These are phyloP conservation scores for Echria macrotheca DNA, from an alignment of 495 filamentous ascomycete species.

Conservation along the genomic window DNA sequence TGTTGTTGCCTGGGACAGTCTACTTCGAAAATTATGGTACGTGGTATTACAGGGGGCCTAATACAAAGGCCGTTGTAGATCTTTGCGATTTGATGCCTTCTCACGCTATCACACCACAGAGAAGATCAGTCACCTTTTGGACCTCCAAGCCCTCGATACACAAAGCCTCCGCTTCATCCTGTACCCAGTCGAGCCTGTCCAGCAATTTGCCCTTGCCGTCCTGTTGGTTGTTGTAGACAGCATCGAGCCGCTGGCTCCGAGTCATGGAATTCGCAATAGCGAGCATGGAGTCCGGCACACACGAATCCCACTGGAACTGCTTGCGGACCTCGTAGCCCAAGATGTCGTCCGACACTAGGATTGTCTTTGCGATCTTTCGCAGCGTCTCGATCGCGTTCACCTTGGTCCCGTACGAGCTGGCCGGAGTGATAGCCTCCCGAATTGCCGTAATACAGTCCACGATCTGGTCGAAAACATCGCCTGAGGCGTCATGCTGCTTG, in stretches of 20 bases:
- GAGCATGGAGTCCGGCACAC: background rate
- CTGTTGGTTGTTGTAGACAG: background rate
- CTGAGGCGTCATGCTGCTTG: conserved; percentile 2
- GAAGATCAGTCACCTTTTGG: background rate
- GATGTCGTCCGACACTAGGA: conserved; percentile 1
- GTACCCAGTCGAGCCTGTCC: background rate
- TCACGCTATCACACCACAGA: no score
- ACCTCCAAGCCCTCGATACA: background rate
- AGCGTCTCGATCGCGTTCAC: conserved; percentile 12
- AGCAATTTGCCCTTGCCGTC: background rate
- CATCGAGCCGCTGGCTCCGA: background rate
- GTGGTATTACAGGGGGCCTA: no score
- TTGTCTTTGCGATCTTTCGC: conserved; percentile 8
- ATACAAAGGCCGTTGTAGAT: no score
- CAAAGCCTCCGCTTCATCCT: background rate
- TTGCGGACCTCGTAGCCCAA: conserved; percentile 4
- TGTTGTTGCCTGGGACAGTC: no score
- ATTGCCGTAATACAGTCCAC: background rate
- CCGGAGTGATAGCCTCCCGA: background rate
- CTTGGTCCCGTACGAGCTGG: conserved; percentile 10
- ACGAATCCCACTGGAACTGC: background rate
- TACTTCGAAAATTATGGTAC: no score
- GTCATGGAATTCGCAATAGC: background rate
- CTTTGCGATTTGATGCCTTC: no score
- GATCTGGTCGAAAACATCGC: background rate